A percentile compares a stretch with the other conserved stretches of the same genome.
phyloP scores from a whole-genome alignment of 495 filamentous ascomycete genomes.

The Oleoguttula mirabilis region DNA sequence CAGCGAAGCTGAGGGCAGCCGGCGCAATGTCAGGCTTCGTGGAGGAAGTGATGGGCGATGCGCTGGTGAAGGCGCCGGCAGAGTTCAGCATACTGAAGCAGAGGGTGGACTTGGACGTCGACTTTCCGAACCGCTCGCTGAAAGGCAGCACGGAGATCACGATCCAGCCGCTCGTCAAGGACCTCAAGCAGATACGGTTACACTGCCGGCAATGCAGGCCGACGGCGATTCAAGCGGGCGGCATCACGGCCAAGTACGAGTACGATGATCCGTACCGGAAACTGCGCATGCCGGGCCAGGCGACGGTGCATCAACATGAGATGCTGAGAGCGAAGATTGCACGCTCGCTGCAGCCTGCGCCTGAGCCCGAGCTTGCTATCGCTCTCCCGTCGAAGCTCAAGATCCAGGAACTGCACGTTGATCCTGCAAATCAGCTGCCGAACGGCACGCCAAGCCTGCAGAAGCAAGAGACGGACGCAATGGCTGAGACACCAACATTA shows the following conservation, averaged over 20 bases:
- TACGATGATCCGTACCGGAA: conserved; percentile 64
- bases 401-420: conserved; percentile 45
- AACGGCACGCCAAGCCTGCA: conserved; percentile 10
- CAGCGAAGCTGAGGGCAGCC: too few species aligned
- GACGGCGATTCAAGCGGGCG: conserved; percentile 58
- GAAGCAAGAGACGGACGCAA: conserved; percentile 16
- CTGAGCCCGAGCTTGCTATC: conserved; percentile 49
- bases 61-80: not conserved
- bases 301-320: conserved; percentile 64
- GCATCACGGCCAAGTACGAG: conserved; percentile 44
- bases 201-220: conserved; percentile 80
- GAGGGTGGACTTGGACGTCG: conserved; percentile 75
- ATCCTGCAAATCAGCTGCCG: conserved; percentile 16
- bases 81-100: conserved; percentile 36
- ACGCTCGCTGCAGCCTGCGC: conserved; percentile 44
- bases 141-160: conserved; percentile 71
- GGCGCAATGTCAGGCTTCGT: not conserved
- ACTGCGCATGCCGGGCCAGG: conserved; percentile 49
- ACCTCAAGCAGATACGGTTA: conserved; percentile 58
- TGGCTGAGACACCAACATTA: conserved; percentile 12
- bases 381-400: conserved; percentile 51
- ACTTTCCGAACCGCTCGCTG: conserved; percentile 62
- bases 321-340: conserved; percentile 56
- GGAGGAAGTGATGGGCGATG: not conserved
- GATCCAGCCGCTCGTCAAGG: conserved; percentile 53